Evolutionary conservation across 495 filamentous ascomycete genomes (phyloP).

Genomic region (Parachaetomium inaequale): DNA sequence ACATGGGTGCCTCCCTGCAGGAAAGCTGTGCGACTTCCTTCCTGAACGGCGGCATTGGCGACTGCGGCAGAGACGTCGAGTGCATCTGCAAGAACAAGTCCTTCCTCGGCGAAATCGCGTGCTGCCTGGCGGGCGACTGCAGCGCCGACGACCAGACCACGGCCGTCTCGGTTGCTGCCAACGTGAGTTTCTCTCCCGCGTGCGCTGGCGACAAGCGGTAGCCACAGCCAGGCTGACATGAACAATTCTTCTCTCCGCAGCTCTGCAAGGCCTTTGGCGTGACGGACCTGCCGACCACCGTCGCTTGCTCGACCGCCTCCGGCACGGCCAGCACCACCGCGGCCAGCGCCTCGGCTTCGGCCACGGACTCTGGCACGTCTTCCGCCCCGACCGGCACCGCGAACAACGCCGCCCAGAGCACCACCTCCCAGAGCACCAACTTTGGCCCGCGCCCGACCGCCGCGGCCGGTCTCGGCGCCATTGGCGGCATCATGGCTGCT

Average conservation of each 20-base stretch:
- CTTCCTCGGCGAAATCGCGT: constrained; percentile 61
- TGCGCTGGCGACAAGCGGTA: neutral
- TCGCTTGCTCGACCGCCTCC: constrained; percentile 26
- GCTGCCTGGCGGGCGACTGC: constrained; percentile 63
- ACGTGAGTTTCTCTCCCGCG: constrained; percentile 15
- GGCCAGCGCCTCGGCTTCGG: constrained; percentile 15
- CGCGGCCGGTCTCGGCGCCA: constrained; percentile 30
- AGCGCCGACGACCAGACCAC: constrained; percentile 48
- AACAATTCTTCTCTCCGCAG: constrained; percentile 10
- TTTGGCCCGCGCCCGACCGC: constrained; percentile 28
- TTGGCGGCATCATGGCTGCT: constrained; percentile 34
- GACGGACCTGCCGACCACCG: constrained; percentile 34
- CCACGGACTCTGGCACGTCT: constrained; percentile 24
- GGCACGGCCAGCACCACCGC: constrained; percentile 27
- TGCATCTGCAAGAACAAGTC: constrained; percentile 64
- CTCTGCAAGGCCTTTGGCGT: constrained; percentile 37
- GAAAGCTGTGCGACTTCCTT: constrained; percentile 51
- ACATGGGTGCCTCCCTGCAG: constrained; percentile 34
- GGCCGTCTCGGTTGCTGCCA: constrained; percentile 34
- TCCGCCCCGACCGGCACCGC: constrained; percentile 13
- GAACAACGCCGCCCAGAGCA: constrained; percentile 5
- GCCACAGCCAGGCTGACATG: neutral
- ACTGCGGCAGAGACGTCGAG: constrained; percentile 55
- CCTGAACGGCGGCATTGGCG: constrained; percentile 43
- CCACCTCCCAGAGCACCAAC: constrained; percentile 24